Evolutionary conservation across 805 yeast genomes (phyloP).

Genomic region (Ascoidea rubescens): DNA sequence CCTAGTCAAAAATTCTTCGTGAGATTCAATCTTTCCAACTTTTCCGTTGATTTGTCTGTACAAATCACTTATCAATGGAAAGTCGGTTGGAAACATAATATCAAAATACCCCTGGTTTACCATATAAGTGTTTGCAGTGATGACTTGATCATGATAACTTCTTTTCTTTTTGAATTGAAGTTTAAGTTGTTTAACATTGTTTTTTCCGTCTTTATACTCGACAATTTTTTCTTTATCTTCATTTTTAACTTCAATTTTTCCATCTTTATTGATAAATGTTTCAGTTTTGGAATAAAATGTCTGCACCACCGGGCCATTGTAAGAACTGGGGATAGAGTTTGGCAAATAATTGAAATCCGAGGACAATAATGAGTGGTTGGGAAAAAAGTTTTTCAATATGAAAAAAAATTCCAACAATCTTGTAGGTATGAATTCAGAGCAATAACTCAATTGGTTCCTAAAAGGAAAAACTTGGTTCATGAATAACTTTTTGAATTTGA

Average conservation of each 20-base stretch:
- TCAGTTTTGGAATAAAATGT: conserved; percentile 6
- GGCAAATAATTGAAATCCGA: conserved; percentile 48
- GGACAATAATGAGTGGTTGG: conserved; percentile 59
- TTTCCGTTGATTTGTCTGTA: conserved; percentile 55
- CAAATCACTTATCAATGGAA: conserved; percentile 42
- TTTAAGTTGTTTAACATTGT: not conserved
- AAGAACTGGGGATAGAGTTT: conserved; percentile 16
- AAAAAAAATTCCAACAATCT: conserved; percentile 51
- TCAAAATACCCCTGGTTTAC: conserved; percentile 79
- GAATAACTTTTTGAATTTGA: conserved; percentile 24
- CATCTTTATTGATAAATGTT: not conserved
- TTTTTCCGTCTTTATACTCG: not conserved
- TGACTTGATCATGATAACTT: conserved; percentile 35
- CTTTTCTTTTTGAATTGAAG: conserved; percentile 14
- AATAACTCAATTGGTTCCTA: conserved; percentile 49
- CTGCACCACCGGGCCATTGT: conserved; percentile 11
- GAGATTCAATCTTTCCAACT: conserved; percentile 37
- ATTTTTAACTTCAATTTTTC: not conserved
- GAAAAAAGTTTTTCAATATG: conserved; percentile 49
- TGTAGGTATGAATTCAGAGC: conserved; percentile 70
- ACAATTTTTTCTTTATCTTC: not conserved
- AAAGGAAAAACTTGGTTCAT: conserved; percentile 47
- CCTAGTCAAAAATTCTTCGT: conserved; percentile 45
- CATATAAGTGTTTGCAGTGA: conserved; percentile 63
- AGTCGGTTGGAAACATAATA: conserved; percentile 78